Evolutionary conservation across 495 filamentous ascomycete genomes (phyloP).

Genomic region (Alectoria sarmentosa): DNA sequence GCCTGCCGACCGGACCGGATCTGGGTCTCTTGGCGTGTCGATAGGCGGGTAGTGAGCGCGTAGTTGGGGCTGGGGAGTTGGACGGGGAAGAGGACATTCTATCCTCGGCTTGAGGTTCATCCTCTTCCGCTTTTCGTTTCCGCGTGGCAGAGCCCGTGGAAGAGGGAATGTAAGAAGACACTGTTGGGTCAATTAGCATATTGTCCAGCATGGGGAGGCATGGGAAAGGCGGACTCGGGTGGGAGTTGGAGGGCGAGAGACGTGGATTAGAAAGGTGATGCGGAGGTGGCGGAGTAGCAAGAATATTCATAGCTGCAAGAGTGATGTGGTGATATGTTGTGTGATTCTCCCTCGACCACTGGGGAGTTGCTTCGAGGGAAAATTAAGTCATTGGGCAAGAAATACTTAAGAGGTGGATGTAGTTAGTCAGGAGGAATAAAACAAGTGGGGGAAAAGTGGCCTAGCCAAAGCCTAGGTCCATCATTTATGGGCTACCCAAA

Average conservation of each 20-base stretch:
- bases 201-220: constrained; percentile 22
- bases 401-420: too few species aligned
- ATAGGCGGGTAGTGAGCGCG: constrained; percentile 57
- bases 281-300: constrained; percentile 60
- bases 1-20: constrained; percentile 66
- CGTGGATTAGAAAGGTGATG: constrained; percentile 67
- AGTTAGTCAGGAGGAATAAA: too few species aligned
- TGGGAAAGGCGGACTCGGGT: constrained; percentile 51
- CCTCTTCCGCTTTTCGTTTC: constrained; percentile 88
- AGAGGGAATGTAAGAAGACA: constrained; percentile 46
- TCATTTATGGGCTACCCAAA: too few species aligned
- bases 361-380: constrained; percentile 32
- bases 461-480: too few species aligned
- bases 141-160: constrained; percentile 47
- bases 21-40: constrained; percentile 57
- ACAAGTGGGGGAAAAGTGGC: too few species aligned
- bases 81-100: constrained; percentile 83
- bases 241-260: constrained; percentile 61
- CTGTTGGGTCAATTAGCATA: constrained; percentile 35
- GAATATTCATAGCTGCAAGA: constrained; percentile 51
- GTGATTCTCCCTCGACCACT: background rate
- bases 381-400: too few species aligned
- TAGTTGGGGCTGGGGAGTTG: constrained; percentile 65
- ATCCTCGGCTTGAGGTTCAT: constrained; percentile 57
- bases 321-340: background rate